Percentiles rank a stretch among this genome's conserved stretches.
Conservation (phyloP, 371 early-diverging fungal species). For the Chytridium lagenaria region DNA sequence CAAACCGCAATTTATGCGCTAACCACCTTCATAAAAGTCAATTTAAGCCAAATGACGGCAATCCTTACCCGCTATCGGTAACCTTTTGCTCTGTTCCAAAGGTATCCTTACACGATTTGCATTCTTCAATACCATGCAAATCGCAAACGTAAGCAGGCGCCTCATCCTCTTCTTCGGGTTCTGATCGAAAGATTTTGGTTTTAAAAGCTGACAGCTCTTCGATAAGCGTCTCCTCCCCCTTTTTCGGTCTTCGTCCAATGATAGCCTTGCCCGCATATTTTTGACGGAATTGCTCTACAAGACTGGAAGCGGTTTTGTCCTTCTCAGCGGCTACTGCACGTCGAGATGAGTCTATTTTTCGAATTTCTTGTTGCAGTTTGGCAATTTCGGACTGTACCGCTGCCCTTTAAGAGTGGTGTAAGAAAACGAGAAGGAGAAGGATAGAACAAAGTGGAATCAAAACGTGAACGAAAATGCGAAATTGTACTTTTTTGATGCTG, state of each 20-base stretch:
- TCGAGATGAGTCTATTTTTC: conserved; percentile 24
- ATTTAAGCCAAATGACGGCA: background rate
- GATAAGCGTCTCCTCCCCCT: conserved; percentile 27
- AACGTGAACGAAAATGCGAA: conserved; percentile 5
- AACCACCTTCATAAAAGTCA: conserved; percentile 47
- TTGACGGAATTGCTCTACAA: conserved; percentile 26
- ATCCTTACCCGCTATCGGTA: conserved; percentile 46
- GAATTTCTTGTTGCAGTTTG: conserved; percentile 32
- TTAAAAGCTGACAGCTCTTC: conserved; percentile 27
- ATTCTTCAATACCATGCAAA: conserved; percentile 36
- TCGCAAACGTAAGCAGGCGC: conserved; percentile 25
- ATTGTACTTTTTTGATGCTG: conserved; percentile 7
- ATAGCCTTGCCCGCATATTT: conserved; percentile 35
- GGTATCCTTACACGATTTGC: conserved; percentile 29
- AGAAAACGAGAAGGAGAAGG: background rate
- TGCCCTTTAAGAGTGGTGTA: conserved; percentile 6
- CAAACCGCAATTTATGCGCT: conserved; percentile 47
- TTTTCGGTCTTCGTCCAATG: conserved; percentile 32
- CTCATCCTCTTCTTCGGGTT: conserved; percentile 12
- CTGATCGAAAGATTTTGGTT: conserved; percentile 21
- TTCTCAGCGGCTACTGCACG: conserved; percentile 2
- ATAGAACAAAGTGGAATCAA: background rate
- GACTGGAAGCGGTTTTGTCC: conserved; percentile 27
- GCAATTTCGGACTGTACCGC: conserved; percentile 27
- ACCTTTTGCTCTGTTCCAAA: conserved; percentile 11